A percentile compares a stretch with the other conserved stretches of the same genome.
Evolutionary conservation across 2,329 filamentous ascomycete species (phyloP).

Genomic region (Trichoderma endophyticum): DNA sequence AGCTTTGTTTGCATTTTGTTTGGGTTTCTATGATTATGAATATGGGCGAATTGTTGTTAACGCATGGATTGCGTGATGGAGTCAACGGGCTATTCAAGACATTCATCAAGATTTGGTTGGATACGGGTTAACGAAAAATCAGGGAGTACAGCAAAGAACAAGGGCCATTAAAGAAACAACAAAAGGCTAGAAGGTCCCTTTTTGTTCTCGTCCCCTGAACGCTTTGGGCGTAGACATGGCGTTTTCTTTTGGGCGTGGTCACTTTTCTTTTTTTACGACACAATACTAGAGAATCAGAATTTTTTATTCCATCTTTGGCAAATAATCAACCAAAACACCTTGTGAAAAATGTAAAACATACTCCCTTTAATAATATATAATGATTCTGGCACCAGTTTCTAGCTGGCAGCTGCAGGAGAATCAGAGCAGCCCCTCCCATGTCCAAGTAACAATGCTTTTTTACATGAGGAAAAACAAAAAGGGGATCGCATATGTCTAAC

Average conservation of each 20-base stretch:
- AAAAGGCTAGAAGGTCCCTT: background rate
- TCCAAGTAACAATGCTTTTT: constrained; percentile 5
- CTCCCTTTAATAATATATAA: background rate
- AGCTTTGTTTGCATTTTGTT: background rate
- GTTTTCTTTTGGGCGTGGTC: constrained; percentile 8
- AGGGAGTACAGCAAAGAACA: background rate
- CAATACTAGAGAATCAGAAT: constrained; percentile 11
- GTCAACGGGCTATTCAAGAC: background rate
- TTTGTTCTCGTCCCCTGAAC: background rate
- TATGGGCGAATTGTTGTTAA: constrained; percentile 9
- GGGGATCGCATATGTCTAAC: background rate
- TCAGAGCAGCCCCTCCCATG: background rate
- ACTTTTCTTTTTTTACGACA: background rate
- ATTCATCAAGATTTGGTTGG: constrained; percentile 13
- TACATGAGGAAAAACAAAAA: background rate
- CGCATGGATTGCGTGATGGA: background rate
- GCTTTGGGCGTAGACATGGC: constrained; percentile 5
- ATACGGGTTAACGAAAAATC: constrained; percentile 14
- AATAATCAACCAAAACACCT: background rate
- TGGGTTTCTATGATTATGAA: background rate
- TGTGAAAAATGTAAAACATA: background rate
- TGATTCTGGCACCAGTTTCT: background rate
- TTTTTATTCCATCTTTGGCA: background rate
- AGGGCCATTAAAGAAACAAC: background rate
- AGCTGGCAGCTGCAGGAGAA: background rate